Evolutionary conservation across 1,284 basidiomycete genomes (phyloP).

Genomic region (Inonotus hispidus): DNA sequence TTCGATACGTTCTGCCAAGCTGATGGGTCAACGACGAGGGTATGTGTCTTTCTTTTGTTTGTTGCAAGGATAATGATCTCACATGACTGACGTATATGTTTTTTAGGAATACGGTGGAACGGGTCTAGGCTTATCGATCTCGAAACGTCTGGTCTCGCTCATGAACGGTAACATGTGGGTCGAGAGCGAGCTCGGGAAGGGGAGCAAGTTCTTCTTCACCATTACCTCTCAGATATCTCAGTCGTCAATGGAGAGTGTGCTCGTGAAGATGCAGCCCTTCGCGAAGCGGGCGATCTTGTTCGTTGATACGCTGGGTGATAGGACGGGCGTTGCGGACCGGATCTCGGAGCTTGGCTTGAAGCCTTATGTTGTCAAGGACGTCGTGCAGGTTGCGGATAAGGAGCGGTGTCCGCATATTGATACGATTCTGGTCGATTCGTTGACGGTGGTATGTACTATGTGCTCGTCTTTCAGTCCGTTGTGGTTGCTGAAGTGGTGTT

Average conservation of each 20-base stretch:
- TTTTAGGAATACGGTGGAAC: constrained; percentile 95
- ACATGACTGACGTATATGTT: background rate
- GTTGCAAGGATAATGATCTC: constrained; percentile 14
- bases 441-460: constrained; percentile 62
- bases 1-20: constrained; percentile 99
- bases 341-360: constrained; percentile 82
- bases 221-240: constrained; percentile 81
- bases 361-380: constrained; percentile 73
- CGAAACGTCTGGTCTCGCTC: constrained; percentile 91
- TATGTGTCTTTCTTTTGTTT: constrained; percentile 32
- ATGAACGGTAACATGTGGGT: constrained; percentile 99
- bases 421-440: constrained; percentile 91
- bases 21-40: constrained; percentile 88
- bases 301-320: constrained; percentile 82
- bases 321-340: constrained; percentile 71
- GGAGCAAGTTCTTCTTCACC: constrained; percentile 97
- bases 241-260: constrained; percentile 65
- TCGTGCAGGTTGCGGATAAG: constrained; percentile 76
- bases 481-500: constrained; percentile 1
- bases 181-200: constrained; percentile 86
- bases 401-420: constrained; percentile 87
- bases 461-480: constrained; percentile 8
- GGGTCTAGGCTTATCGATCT: constrained; percentile 93
- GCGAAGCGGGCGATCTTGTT: constrained; percentile 80
- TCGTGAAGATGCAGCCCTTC: constrained; percentile 75